Conservation (phyloP, 768 basidiomycete species). For the Tricholoma sp. region DNA sequence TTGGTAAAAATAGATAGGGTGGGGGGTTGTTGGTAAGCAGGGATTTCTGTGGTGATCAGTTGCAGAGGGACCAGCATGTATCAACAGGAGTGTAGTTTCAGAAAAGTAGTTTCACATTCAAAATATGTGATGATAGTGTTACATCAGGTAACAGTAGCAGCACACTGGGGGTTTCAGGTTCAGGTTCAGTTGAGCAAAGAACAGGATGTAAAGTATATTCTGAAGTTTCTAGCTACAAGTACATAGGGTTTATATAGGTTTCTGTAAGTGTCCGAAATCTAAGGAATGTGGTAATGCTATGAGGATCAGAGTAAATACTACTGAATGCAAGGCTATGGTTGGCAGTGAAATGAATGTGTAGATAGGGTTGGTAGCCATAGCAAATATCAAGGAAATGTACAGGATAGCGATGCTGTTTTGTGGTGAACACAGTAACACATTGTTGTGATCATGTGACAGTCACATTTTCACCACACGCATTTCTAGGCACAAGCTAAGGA, state of each 20-base stretch:
- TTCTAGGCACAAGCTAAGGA: too few relatives aligned
- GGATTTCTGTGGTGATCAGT: too few relatives aligned
- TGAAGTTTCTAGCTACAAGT: neutral
- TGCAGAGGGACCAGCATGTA: too few relatives aligned
- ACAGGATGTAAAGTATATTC: neutral
- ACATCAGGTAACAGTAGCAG: neutral
- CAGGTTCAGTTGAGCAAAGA: slow-evolving; percentile 2
- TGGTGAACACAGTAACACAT: too few relatives aligned
- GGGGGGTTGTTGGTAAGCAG: too few relatives aligned
- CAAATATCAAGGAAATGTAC: too few relatives aligned
- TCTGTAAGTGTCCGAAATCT: neutral
- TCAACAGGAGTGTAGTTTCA: neutral
- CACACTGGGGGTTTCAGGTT: neutral
- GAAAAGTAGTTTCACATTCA: neutral
- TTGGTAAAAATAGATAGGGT: too few relatives aligned
- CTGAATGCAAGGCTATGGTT: neutral
- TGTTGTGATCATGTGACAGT: too few relatives aligned
- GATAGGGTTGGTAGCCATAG: neutral
- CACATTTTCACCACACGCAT: too few relatives aligned
- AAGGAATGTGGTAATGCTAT: neutral
- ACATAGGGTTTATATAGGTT: neutral
- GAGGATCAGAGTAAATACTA: neutral
- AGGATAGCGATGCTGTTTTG: too few relatives aligned
- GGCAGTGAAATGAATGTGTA: neutral
- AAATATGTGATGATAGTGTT: neutral